phyloP scores from a whole-genome alignment of 345 rosid genomes.

The Xanthoceras sorbifolium region DNA sequence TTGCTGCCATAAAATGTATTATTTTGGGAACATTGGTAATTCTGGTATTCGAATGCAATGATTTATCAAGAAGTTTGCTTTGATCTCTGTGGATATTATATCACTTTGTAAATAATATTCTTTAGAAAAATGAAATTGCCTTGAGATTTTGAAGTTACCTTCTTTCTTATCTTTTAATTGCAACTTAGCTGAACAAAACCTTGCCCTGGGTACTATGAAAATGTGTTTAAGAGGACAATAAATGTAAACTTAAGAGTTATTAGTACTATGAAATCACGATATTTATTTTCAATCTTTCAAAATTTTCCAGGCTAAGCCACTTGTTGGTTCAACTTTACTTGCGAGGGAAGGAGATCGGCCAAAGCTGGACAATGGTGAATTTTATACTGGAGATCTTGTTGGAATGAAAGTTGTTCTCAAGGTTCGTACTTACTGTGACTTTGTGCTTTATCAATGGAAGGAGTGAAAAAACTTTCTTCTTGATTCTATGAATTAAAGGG shows the following conservation, averaged over 20 bases:
- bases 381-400: slow-evolving; percentile 80
- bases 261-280: not conserved
- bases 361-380: slow-evolving; percentile 72
- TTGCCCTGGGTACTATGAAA: not conserved
- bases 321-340: slow-evolving; percentile 84
- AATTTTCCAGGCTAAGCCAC: slow-evolving; percentile 64
- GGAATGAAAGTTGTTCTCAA: slow-evolving; percentile 76
- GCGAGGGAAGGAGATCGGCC: slow-evolving; percentile 81
- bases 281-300: slow-evolving; percentile 9
- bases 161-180: not conserved
- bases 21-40: not conserved
- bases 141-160: not conserved
- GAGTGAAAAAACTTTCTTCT: not conserved
- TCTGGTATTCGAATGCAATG: not conserved
- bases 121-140: not conserved
- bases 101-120: not conserved
- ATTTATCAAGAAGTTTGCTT: not conserved
- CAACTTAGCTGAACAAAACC: not conserved
- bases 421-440: slow-evolving; percentile 39
- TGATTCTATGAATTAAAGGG: not conserved
- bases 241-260: not conserved
- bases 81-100: not conserved
- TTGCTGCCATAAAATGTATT: not conserved
- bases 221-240: not conserved
- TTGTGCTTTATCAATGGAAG: not conserved